Evolutionary conservation across 352 stramenopile species (phyloP).

Genomic region (Globisporangium nagaii): DNA sequence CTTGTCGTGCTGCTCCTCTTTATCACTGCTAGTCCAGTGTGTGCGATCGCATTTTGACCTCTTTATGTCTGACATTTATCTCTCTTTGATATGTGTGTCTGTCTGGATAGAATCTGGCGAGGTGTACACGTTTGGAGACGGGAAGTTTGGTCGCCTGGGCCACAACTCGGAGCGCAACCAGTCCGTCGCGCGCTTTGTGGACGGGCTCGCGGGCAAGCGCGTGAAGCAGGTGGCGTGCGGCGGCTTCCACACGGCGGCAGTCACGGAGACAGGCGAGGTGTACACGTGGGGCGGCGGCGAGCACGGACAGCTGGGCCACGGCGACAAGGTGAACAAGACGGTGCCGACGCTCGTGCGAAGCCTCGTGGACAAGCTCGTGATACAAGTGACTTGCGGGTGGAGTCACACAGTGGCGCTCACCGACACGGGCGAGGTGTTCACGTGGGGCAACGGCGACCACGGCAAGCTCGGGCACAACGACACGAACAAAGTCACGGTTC

Average conservation of each 20-base stretch:
- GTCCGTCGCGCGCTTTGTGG: constrained; percentile 63
- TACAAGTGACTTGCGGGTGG: constrained; percentile 96
- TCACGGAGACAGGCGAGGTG: constrained; percentile 81
- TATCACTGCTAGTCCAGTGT: no score
- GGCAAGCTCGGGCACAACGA: constrained; percentile 95
- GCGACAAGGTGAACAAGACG: constrained; percentile 95
- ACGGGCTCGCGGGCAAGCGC: constrained; percentile 60
- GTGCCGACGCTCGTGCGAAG: constrained; percentile 89
- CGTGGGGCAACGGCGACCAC: constrained; percentile 91
- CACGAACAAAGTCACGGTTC: constrained; percentile 92
- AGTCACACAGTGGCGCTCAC: constrained; percentile 94
- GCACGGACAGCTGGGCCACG: constrained; percentile 95
- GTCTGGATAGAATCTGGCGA: constrained; percentile 80
- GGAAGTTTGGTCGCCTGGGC: constrained; percentile 86
- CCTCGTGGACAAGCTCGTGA: constrained; percentile 83
- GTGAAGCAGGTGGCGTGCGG: constrained; percentile 86
- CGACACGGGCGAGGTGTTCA: constrained; percentile 90
- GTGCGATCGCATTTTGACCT: no score
- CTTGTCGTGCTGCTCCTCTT: no score
- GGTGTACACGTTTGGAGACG: constrained; percentile 93
- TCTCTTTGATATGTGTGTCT: constrained; percentile 1
- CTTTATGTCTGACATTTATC: background rate
- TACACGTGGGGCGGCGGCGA: constrained; percentile 89
- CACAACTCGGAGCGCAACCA: constrained; percentile 85
- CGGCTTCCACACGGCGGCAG: constrained; percentile 83